Evolutionary conservation across 2,329 filamentous ascomycete species (phyloP).

Genomic region (Pseudocercospora cruenta): DNA sequence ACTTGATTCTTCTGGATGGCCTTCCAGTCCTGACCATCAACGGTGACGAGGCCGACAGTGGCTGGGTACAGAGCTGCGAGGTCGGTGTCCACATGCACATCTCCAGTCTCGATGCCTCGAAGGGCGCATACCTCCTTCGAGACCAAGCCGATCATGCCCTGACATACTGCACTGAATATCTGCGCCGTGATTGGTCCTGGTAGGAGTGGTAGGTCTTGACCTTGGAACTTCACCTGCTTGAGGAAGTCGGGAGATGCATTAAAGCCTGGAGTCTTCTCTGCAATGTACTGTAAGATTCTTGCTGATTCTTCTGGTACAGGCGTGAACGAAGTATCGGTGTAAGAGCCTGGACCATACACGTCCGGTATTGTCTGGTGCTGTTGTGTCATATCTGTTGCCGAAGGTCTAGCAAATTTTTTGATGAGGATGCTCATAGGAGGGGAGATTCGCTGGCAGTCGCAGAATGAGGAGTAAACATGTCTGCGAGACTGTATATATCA

Average conservation of each 20-base stretch:
- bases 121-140: constrained; percentile 45
- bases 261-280: constrained; percentile 46
- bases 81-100: constrained; percentile 52
- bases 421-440: not conserved
- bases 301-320: constrained; percentile 44
- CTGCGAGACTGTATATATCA: not conserved
- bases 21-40: constrained; percentile 44
- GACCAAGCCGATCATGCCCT: constrained; percentile 51
- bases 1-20: constrained; percentile 36
- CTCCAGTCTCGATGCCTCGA: constrained; percentile 30
- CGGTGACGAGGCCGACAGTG: constrained; percentile 43
- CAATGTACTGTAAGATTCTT: constrained; percentile 46
- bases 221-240: constrained; percentile 45
- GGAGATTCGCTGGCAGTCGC: not conserved
- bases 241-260: constrained; percentile 41
- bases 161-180: constrained; percentile 47
- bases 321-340: constrained; percentile 43
- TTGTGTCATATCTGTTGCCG: not conserved
- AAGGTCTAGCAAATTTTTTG: not conserved
- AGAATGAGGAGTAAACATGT: too few species aligned
- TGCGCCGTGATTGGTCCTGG: constrained; percentile 51
- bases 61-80: constrained; percentile 53
- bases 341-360: constrained; percentile 48
- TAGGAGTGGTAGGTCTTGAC: constrained; percentile 45
- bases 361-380: constrained; percentile 20